Conservation (phyloP, 75 land plant genomes). For the Selaginella tamariscina region DNA sequence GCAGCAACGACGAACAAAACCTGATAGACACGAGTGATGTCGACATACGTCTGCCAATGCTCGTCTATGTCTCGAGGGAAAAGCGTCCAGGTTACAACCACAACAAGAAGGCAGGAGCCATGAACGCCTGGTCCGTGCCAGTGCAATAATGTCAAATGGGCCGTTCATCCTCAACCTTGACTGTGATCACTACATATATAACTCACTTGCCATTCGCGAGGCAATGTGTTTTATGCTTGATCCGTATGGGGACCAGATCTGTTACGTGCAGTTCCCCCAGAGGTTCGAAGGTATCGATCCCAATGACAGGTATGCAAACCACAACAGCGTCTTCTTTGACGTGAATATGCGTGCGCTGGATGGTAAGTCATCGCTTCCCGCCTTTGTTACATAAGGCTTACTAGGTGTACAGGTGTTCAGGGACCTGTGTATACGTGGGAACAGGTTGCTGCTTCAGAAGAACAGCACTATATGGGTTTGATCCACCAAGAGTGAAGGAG, state of each 20-base stretch:
- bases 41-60: constrained; percentile 47
- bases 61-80: constrained; percentile 52
- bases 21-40: constrained; percentile 36
- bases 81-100: constrained; percentile 60
- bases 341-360: constrained; percentile 67
- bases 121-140: constrained; percentile 66
- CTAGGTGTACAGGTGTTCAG: too few species aligned
- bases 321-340: constrained; percentile 65
- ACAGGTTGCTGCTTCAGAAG: constrained; percentile 55
- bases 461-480: constrained; percentile 60
- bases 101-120: constrained; percentile 82
- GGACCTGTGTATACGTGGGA: constrained; percentile 62
- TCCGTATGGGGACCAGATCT: constrained; percentile 39
- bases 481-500: constrained; percentile 44
- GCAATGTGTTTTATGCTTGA: constrained; percentile 66
- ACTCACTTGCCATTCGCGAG: constrained; percentile 45
- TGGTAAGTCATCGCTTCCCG: too few species aligned
- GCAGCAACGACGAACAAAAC: constrained; percentile 19
- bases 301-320: constrained; percentile 65
- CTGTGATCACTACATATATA: constrained; percentile 62
- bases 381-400: too few species aligned
- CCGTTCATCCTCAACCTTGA: constrained; percentile 65
- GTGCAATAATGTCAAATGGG: constrained; percentile 58
- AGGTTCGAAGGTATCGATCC: constrained; percentile 69
- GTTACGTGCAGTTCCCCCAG: constrained; percentile 75